Conservation (phyloP, 2,329 filamentous ascomycete genomes). For the Alternaria longipes region DNA sequence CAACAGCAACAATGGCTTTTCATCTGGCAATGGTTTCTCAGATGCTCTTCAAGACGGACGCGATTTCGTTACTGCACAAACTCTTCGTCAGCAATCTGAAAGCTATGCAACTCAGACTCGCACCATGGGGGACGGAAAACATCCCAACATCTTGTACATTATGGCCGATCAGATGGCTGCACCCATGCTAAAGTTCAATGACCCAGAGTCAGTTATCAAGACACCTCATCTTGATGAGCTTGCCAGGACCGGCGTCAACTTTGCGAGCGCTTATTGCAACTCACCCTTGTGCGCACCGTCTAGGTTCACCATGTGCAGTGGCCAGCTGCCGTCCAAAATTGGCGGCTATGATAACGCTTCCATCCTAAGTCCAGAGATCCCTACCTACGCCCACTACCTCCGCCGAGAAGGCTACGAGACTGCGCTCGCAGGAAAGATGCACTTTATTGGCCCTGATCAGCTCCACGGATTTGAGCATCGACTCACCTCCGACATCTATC, state of each 20-base stretch:
- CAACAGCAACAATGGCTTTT: slow-evolving; percentile 24
- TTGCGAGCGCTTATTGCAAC: slow-evolving; percentile 93
- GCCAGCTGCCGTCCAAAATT: slow-evolving; percentile 90
- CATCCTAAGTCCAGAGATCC: slow-evolving; percentile 82
- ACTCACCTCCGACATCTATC: slow-evolving; percentile 94
- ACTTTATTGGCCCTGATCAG: slow-evolving; percentile 90
- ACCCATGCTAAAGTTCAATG: slow-evolving; percentile 90
- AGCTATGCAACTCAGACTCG: slow-evolving; percentile 31
- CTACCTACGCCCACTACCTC: slow-evolving; percentile 92
- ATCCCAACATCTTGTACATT: slow-evolving; percentile 87
- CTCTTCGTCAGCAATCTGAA: slow-evolving; percentile 37
- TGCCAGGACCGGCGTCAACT: slow-evolving; percentile 83
- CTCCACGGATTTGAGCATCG: slow-evolving; percentile 88
- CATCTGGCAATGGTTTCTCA: slow-evolving; percentile 21
- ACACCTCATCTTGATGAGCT: slow-evolving; percentile 89
- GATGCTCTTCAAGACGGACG: slow-evolving; percentile 24
- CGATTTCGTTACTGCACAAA: slow-evolving; percentile 40
- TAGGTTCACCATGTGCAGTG: slow-evolving; percentile 93
- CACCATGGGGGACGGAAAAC: slow-evolving; percentile 37
- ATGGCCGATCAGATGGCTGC: slow-evolving; percentile 97
- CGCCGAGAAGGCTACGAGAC: slow-evolving; percentile 88
- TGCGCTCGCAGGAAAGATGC: slow-evolving; percentile 93
- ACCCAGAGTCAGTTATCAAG: slow-evolving; percentile 86
- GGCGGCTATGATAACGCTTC: slow-evolving; percentile 91
- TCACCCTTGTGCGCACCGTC: slow-evolving; percentile 92